Percentiles rank a stretch among this genome's conserved stretches.
Evolutionary conservation across 495 filamentous ascomycete genomes (phyloP).

Genomic region (Neurospora africana): DNA sequence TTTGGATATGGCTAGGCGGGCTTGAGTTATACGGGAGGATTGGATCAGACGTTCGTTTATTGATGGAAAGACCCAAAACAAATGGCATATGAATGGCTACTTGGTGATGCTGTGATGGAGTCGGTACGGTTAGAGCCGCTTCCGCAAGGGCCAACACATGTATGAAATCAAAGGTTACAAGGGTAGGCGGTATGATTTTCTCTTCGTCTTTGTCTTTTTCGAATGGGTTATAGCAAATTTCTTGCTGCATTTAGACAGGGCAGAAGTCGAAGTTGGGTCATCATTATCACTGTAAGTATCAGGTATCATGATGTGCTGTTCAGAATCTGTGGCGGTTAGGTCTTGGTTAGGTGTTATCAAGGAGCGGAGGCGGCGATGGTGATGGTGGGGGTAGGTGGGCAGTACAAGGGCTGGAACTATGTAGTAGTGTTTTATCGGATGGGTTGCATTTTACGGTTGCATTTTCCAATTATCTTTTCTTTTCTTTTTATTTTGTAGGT

Average conservation of each 20-base stretch:
- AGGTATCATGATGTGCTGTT: background rate
- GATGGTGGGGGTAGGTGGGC: background rate
- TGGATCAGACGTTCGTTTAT: background rate
- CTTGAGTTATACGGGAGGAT: background rate
- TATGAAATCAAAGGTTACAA: background rate
- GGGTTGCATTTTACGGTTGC: background rate
- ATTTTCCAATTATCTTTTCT: background rate
- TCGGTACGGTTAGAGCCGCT: background rate
- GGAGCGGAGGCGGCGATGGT: background rate
- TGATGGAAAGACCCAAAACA: background rate
- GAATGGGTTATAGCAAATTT: background rate
- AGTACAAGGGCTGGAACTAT: background rate
- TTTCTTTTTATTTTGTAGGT: background rate
- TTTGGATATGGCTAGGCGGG: background rate
- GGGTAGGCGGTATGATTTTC: background rate
- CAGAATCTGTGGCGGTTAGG: background rate
- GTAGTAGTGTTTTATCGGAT: background rate
- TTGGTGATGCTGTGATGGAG: background rate
- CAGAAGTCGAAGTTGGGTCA: background rate
- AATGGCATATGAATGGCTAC: background rate
- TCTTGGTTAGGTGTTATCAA: background rate
- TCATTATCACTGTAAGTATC: background rate
- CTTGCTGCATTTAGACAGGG: background rate
- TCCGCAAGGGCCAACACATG: background rate
- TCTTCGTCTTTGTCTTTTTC: background rate